Base-by-base conservation (phyloP, 139 green algal species). In the Prasinococcaceae sp. region DNA sequence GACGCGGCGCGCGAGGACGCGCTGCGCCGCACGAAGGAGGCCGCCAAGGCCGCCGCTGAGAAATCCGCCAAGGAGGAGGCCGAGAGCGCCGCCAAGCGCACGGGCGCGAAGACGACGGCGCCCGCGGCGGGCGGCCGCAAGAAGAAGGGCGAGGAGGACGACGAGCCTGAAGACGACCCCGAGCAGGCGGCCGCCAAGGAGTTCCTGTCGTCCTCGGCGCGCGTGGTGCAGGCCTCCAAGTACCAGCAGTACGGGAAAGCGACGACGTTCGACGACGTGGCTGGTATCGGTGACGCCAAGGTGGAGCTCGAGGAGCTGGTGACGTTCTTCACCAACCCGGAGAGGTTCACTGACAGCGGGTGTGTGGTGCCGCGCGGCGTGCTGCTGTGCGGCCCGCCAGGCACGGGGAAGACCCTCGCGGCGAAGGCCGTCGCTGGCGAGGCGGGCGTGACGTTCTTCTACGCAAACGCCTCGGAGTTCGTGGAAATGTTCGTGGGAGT, bases 401-500 rank as follows among this genome's bases (percentile, higher is more conserved):
- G 84, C 19, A 92, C 79, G 9, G 84, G 84, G 17, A 93, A 94
- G 61, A 94, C 84, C 20, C 71, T 73, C 23, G 43, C 68, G 38
- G 69, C 55, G 10, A 28, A 49, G 27, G 78, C 80, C 5, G 72
- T 89, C n/a, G 80, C 80, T 2, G 78, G 78, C 4, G 74, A 89
- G 58, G 70, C 78, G 16, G 65, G 72, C n/a, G 79, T 82, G 17
- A 48, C 62, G n/a, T 97, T 97, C 75, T 81, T 97, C 30, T 79
- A 84, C 0, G 70, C 82, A 0, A 77, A 72, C 5, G 88, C 86
- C 23, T 88, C 75, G 1, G 86, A 97, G 71, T 97, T 97, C 76
- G 85, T 95, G 43, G 88, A 97, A 75, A 74, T 97, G 75, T 97
- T 90, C 72, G 86, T 95, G 41, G 86, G 86, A 1, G 67, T 84